Base-by-base conservation (phyloP, 1,284 basidiomycete genomes). In the Sporisorium exsertum region DNA sequence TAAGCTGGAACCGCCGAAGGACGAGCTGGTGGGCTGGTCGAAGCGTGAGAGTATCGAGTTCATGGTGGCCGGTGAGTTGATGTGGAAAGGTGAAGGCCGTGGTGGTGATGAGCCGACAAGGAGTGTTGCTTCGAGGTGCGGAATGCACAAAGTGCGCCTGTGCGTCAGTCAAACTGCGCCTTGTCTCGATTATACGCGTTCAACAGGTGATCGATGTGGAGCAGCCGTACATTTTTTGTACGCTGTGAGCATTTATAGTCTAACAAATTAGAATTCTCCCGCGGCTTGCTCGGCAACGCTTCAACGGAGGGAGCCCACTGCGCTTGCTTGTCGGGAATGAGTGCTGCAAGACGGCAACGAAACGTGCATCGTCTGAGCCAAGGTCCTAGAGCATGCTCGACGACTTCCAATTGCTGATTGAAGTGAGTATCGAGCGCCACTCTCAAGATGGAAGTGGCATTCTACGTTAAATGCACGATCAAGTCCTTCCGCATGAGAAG, bases 41-140 rank as follows among this genome's bases (percentile, higher is more conserved):
- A 80, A 79, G 49, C 77, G 73, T 1, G 73, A 79, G 29, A 80
- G 67, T 43, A 80, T 64, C 58, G 78, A 79, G 49, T 80, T 77
- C 78, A 80, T 80, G 15, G 6, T 71, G 55, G 42, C n/a, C n/a
- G n/a, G n/a, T n/a, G n/a, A n/a, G n/a, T n/a, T n/a, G n/a, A 32
- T n/a, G 32, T 6, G 22, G 22, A 40, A 10, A 24, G 15, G 24
- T 12, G 37, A 40, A 5, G 37, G 18, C 18, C 16, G 37, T 40
- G 37, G 37, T 43, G 40, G 40, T 43, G 40, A 16, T 20, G 40
- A 10, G 40, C 1, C 2, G 18, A n/a, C 37, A 18, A 6, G 20
- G 37, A 24, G 33, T 27, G 50, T 22, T 37, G 51, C 35, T 42
- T n/a, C 6, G 6, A 5, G 9, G 35, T 3, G 35, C 10, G 3